Percentiles rank a stretch among this genome's conserved stretches.
Evolutionary conservation across 2,329 filamentous ascomycete genomes (phyloP).

Genomic region (Aspergillus calidoustus): DNA sequence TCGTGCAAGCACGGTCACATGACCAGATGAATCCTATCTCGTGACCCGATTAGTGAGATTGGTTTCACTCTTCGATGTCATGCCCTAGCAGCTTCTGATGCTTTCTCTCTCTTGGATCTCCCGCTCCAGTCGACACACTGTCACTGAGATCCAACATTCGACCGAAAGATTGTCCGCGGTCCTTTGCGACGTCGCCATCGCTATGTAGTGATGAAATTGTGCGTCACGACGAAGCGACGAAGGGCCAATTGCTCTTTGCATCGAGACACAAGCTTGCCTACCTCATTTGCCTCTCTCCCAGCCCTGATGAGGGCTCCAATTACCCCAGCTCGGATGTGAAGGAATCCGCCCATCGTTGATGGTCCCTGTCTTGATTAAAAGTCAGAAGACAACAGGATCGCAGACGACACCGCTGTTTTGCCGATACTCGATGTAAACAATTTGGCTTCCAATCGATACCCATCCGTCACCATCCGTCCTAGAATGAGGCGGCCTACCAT

Average conservation of each 20-base stretch:
- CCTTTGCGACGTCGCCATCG: not conserved
- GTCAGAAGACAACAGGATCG: slow-evolving; percentile 3
- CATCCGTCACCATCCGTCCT: slow-evolving; percentile 16
- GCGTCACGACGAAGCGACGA: not conserved
- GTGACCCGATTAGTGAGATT: not conserved
- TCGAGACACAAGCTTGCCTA: not conserved
- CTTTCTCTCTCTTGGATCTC: not conserved
- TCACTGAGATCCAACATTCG: not conserved
- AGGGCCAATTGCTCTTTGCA: not conserved
- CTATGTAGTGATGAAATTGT: not conserved
- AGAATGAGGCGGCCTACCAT: slow-evolving; percentile 30
- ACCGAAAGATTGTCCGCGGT: not conserved
- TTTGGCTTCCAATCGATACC: slow-evolving; percentile 20
- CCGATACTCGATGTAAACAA: slow-evolving; percentile 11
- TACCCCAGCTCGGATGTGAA: not conserved
- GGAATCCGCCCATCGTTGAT: not conserved
- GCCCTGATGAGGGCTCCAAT: slow-evolving; percentile 11
- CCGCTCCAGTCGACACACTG: not conserved
- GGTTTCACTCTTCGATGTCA: not conserved
- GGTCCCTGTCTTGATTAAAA: slow-evolving; percentile 1
- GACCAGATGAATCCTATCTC: not conserved
- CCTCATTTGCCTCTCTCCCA: not conserved
- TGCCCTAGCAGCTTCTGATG: not conserved
- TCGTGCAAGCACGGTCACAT: not conserved
- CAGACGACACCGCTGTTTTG: slow-evolving; percentile 21